phyloP scores from a whole-genome alignment of 768 basidiomycete genomes.

The Hypsizygus marmoreus region DNA sequence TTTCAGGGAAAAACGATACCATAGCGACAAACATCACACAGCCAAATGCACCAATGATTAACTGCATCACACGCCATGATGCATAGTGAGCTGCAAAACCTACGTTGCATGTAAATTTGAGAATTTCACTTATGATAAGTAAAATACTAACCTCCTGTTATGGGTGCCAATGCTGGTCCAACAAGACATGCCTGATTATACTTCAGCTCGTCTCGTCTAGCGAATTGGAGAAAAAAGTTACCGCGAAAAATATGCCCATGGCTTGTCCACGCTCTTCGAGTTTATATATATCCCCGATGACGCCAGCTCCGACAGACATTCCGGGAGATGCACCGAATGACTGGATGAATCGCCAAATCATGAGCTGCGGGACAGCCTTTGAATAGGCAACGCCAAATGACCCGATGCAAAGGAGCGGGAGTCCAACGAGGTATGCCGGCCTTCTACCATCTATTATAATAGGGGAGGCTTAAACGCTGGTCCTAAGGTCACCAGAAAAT shows the following conservation, averaged over 20 bases:
- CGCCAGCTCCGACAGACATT: slow-evolving; percentile 50
- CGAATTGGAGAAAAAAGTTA: slow-evolving; percentile 7
- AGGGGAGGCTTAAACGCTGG: neutral
- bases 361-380: slow-evolving; percentile 41
- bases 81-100: slow-evolving; percentile 56
- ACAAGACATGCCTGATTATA: slow-evolving; percentile 48
- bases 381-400: slow-evolving; percentile 60
- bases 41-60: slow-evolving; percentile 41
- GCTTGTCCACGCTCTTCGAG: slow-evolving; percentile 54
- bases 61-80: slow-evolving; percentile 69
- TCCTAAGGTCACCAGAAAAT: neutral
- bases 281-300: slow-evolving; percentile 62
- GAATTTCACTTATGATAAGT: too few relatives aligned
- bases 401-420: slow-evolving; percentile 60
- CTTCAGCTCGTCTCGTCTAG: neutral
- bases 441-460: slow-evolving; percentile 55
- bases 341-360: slow-evolving; percentile 62
- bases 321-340: slow-evolving; percentile 63
- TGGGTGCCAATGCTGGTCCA: slow-evolving; percentile 63
- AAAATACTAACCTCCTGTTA: slow-evolving; percentile 47
- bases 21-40: slow-evolving; percentile 42
- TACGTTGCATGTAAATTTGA: too few relatives aligned
- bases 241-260: slow-evolving; percentile 40
- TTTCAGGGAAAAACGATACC: slow-evolving; percentile 60
- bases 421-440: slow-evolving; percentile 54